Percentiles rank a stretch among this genome's conserved stretches.
phyloP scores from a whole-genome alignment of 331 rosid species.

The Stylosanthes scabra region DNA sequence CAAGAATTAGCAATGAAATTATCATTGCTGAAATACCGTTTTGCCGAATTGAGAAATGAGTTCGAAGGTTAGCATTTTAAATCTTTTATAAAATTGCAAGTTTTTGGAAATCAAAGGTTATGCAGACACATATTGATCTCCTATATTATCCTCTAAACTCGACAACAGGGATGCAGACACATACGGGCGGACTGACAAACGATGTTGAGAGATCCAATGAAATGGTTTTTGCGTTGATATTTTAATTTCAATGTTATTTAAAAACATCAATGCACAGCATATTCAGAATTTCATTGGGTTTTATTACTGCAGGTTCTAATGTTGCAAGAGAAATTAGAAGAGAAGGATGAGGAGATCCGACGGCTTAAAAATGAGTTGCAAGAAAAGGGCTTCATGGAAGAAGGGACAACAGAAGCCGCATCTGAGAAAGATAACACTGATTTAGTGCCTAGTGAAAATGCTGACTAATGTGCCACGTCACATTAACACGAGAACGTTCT shows the following conservation, averaged over 20 bases:
- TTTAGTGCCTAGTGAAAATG: constrained; percentile 48
- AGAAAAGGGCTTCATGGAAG: constrained; percentile 42
- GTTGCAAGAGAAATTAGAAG: constrained; percentile 77
- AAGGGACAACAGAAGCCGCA: constrained; percentile 49
- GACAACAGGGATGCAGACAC: constrained; percentile 71
- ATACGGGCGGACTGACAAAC: constrained; percentile 85
- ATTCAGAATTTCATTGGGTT: constrained; percentile 10
- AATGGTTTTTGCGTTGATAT: constrained; percentile 58
- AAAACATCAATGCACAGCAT: constrained; percentile 8
- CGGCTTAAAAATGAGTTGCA: constrained; percentile 60
- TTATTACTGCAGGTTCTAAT: constrained; percentile 58
- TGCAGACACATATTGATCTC: background rate
- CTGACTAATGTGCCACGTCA: constrained; percentile 28
- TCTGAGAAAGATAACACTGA: constrained; percentile 34
- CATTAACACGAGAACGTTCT: background rate
- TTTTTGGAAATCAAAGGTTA: background rate
- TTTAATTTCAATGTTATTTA: constrained; percentile 1
- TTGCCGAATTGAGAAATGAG: constrained; percentile 75
- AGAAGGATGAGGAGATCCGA: constrained; percentile 67
- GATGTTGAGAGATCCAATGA: constrained; percentile 95
- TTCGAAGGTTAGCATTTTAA: constrained; percentile 58
- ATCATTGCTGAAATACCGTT: constrained; percentile 82
- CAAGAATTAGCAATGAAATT: constrained; percentile 86
- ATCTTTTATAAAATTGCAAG: constrained; percentile 24
- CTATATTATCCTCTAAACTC: constrained; percentile 30